Conservation (phyloP, 495 filamentous ascomycete genomes). For the Oidiodendron maius region DNA sequence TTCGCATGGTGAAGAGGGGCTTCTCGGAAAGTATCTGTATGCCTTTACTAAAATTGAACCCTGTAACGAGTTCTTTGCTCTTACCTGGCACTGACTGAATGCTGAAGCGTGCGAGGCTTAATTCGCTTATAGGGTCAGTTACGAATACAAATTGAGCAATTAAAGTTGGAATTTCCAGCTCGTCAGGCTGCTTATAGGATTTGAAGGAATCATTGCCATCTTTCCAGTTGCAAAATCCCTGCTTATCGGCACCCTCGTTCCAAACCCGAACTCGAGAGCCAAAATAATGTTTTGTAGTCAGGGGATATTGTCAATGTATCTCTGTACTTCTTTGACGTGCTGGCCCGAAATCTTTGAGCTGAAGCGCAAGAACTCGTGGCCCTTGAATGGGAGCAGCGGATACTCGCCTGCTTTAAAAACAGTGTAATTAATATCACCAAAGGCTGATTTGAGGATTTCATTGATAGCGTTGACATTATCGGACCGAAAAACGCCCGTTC, state of each 20-base stretch:
- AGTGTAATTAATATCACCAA: no score
- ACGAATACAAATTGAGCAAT: slow-evolving; percentile 14
- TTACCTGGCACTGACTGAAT: slow-evolving; percentile 29
- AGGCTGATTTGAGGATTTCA: slow-evolving; percentile 21
- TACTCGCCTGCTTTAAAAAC: slow-evolving; percentile 28
- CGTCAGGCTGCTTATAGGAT: slow-evolving; percentile 17
- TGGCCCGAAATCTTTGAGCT: slow-evolving; percentile 26
- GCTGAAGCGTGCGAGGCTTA: slow-evolving; percentile 19
- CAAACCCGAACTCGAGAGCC: slow-evolving; percentile 15
- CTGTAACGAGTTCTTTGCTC: slow-evolving; percentile 32
- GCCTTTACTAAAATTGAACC: slow-evolving; percentile 29
- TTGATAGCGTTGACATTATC: no score
- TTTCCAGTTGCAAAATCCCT: slow-evolving; percentile 15
- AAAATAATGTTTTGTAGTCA: slow-evolving; percentile 7
- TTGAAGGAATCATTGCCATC: slow-evolving; percentile 13
- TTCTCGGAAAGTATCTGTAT: slow-evolving; percentile 33
- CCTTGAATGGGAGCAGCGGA: slow-evolving; percentile 25
- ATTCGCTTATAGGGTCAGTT: slow-evolving; percentile 10
- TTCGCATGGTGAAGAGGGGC: slow-evolving; percentile 27
- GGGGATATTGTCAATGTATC: slow-evolving; percentile 9
- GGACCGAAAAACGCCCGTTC: no score
- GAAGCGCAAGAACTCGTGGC: slow-evolving; percentile 30
- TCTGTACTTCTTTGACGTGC: slow-evolving; percentile 12
- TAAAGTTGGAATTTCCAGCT: slow-evolving; percentile 11
- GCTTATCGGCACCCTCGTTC: slow-evolving; percentile 7